phyloP scores from a whole-genome alignment of 2,329 filamentous ascomycete species.

The Colletotrichum melonis region DNA sequence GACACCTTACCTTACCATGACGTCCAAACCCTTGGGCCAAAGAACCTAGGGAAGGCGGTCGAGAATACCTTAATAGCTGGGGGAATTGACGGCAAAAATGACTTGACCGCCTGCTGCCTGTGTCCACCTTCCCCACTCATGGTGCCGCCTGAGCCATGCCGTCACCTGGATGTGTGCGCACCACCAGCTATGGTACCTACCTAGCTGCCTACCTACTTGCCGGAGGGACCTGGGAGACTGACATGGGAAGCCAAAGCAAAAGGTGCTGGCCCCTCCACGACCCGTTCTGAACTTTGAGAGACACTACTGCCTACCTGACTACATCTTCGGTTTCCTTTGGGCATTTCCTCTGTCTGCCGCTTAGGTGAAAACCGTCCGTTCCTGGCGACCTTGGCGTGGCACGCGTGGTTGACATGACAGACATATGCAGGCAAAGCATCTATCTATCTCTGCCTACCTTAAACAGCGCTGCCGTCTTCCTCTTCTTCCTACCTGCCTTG shows the following conservation, averaged over 20 bases:
- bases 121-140: not conserved
- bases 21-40: too few species aligned
- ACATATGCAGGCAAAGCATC: not conserved
- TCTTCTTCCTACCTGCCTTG: not conserved
- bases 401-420: not conserved
- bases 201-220: not conserved
- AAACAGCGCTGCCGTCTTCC: not conserved
- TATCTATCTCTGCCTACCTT: too few species aligned
- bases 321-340: not conserved
- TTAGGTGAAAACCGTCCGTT: not conserved
- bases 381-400: not conserved
- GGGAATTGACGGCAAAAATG: not conserved
- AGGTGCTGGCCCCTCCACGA: too few species aligned
- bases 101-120: conserved; percentile 13
- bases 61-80: not conserved
- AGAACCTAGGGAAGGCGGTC: not conserved
- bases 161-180: not conserved
- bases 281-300: not conserved
- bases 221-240: not conserved
- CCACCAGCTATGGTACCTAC: not conserved
- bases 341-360: not conserved
- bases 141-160: not conserved
- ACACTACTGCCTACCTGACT: too few species aligned
- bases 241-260: not conserved
- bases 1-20: not conserved